Percentiles rank a stretch among this genome's conserved stretches.
Conservation (phyloP, 2,329 filamentous ascomycete species). For the Apiospora phragmitis region DNA sequence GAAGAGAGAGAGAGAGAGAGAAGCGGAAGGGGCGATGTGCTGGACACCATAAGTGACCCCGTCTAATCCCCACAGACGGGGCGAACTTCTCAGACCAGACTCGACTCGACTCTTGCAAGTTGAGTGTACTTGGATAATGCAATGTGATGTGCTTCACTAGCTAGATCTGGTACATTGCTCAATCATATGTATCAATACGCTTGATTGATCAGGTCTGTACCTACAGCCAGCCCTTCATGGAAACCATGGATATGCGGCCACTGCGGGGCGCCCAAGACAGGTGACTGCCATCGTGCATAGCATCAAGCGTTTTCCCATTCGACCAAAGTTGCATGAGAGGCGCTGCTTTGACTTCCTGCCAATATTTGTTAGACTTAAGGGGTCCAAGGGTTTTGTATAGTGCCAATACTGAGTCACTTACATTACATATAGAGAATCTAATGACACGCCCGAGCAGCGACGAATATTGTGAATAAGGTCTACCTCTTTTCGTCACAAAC, state of each 20-base stretch:
- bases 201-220: neutral
- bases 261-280: constrained; percentile 5
- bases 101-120: neutral
- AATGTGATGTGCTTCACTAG: neutral
- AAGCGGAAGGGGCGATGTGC: neutral
- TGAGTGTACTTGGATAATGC: neutral
- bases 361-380: neutral
- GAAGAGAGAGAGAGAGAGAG: neutral
- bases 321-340: neutral
- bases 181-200: neutral
- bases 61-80: neutral
- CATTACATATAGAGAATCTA: neutral
- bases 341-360: neutral
- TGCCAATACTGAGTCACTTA: neutral
- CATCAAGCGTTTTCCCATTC: neutral
- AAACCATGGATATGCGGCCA: neutral
- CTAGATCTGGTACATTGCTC: neutral
- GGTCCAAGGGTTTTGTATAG: neutral
- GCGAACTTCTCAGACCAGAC: neutral
- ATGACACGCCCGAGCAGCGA: neutral
- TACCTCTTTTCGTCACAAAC: neutral
- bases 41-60: neutral
- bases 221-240: neutral
- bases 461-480: neutral
- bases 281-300: constrained; percentile 4